These are phyloP conservation scores for Mycena crocata DNA, from an alignment of 768 basidiomycete species.

Conservation along the genomic window DNA sequence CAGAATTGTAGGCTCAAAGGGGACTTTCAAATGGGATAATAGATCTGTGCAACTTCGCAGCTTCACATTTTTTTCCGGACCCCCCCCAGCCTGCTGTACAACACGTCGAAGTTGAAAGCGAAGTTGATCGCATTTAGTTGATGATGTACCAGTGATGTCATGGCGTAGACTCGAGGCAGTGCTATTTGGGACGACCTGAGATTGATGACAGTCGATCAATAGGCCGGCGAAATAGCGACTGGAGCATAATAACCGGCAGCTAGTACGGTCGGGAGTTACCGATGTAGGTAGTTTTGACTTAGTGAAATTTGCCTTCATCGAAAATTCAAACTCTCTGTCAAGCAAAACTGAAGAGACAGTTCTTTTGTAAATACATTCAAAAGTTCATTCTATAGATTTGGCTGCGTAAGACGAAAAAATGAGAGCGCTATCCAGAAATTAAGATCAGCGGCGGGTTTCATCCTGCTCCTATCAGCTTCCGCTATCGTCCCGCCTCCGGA, in stretches of 20 bases:
- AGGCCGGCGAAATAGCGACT: too few species aligned
- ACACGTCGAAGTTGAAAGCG: too few species aligned
- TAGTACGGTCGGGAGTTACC: conserved; percentile 7
- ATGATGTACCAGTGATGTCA: too few species aligned
- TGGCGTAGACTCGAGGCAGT: too few species aligned
- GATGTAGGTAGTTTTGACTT: background rate
- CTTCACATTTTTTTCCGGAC: too few species aligned
- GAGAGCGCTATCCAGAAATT: background rate
- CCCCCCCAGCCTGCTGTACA: too few species aligned
- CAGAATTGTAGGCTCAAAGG: too few species aligned
- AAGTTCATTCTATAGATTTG: background rate
- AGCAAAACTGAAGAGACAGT: background rate
- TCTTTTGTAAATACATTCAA: background rate
- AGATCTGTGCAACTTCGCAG: too few species aligned
- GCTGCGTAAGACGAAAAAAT: background rate
- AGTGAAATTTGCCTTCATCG: background rate
- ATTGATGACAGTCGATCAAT: too few species aligned
- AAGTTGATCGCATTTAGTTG: too few species aligned
- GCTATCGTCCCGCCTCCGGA: background rate
- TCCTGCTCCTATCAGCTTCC: background rate
- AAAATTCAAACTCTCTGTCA: background rate
- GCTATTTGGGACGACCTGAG: too few species aligned
- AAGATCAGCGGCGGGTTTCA: background rate
- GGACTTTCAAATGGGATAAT: too few species aligned
- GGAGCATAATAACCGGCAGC: conserved; percentile 6